Evolutionary conservation across 2,329 filamentous ascomycete species (phyloP).

Genomic region (Aspergillus sp.): DNA sequence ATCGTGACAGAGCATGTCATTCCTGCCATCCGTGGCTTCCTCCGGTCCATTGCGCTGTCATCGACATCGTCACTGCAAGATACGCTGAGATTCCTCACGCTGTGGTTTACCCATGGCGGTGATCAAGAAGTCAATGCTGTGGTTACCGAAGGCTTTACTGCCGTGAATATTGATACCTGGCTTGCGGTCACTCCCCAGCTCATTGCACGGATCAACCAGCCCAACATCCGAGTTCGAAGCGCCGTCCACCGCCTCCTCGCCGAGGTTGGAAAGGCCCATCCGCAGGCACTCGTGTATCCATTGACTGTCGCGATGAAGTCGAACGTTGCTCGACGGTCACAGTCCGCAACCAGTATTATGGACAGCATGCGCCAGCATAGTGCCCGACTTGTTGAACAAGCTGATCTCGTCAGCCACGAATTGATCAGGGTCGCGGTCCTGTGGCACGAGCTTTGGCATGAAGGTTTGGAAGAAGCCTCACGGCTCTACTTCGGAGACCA

Average conservation of each 20-base stretch:
- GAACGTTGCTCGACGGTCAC: constrained; percentile 76
- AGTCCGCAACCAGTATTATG: constrained; percentile 92
- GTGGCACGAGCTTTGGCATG: constrained; percentile 99
- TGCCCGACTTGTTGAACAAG: constrained; percentile 87
- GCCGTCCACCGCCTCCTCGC: constrained; percentile 89
- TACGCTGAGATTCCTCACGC: constrained; percentile 82
- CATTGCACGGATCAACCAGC: constrained; percentile 95
- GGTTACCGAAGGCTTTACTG: constrained; percentile 85
- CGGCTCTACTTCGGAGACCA: constrained; percentile 95
- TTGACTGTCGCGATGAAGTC: constrained; percentile 98
- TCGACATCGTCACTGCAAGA: constrained; percentile 92
- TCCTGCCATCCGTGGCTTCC: constrained; percentile 92
- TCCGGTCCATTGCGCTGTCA: constrained; percentile 92
- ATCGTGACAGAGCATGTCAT: constrained; percentile 85
- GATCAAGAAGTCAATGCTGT: constrained; percentile 82
- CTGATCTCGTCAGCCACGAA: constrained; percentile 91
- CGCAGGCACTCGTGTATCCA: constrained; percentile 94
- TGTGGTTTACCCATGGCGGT: constrained; percentile 95
- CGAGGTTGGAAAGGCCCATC: constrained; percentile 90
- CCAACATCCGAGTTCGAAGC: constrained; percentile 81
- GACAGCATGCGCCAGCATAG: constrained; percentile 97
- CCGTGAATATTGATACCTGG: constrained; percentile 97
- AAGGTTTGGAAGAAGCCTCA: constrained; percentile 94
- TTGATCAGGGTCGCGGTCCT: constrained; percentile 94
- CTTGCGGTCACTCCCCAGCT: constrained; percentile 96